These are phyloP conservation scores for Coffea canephora DNA, from an alignment of 257 asterid species.

Conservation along the genomic window DNA sequence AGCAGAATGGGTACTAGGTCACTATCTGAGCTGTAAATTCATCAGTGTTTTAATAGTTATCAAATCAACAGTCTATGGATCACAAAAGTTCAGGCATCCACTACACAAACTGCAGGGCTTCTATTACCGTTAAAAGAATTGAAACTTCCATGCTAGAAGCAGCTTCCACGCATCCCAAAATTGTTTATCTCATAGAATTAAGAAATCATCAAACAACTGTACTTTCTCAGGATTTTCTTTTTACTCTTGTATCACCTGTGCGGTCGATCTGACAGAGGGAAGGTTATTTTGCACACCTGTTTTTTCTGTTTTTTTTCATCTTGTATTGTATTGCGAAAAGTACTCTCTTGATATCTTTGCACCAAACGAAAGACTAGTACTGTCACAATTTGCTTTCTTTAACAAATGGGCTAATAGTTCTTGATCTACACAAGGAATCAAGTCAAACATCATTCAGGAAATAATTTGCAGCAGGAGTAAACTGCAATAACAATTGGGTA, in stretches of 20 bases:
- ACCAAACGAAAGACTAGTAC: not conserved
- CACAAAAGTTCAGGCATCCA: not conserved
- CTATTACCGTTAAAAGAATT: not conserved
- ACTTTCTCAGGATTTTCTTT: not conserved
- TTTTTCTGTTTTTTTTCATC: no score
- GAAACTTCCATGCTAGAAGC: not conserved
- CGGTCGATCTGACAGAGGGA: not conserved
- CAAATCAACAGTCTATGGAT: not conserved
- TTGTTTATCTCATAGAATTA: not conserved
- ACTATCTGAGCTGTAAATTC: not conserved
- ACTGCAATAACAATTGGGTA: not conserved
- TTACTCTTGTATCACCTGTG: no score
- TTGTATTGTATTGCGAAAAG: not conserved
- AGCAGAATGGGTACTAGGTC: slow-evolving; percentile 1
- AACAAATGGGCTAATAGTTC: not conserved
- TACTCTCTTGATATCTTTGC: not conserved
- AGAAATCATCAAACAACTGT: not conserved
- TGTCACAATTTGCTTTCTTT: not conserved
- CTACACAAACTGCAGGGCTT: not conserved
- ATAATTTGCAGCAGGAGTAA: not conserved
- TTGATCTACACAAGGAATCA: not conserved
- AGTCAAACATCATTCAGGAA: not conserved
- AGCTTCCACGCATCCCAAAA: not conserved
- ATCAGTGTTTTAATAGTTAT: not conserved
- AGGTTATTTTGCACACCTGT: not conserved